phyloP scores from a whole-genome alignment of 345 rosid genomes.

The Excoecaria cochinchinensis region DNA sequence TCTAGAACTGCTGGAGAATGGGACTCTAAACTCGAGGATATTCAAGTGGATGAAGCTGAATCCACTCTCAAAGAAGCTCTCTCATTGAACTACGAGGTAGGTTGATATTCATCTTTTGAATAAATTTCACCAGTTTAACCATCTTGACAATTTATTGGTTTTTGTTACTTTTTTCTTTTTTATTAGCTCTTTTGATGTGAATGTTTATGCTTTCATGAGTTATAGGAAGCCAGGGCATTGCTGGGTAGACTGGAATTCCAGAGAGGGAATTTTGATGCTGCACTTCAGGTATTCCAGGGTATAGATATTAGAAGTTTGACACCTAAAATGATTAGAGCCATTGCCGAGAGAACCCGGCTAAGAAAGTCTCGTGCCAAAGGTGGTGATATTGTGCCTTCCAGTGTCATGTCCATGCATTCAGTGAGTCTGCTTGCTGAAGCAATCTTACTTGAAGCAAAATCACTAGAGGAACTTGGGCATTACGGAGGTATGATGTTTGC shows the following conservation, averaged over 20 bases:
- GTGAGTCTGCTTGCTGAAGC: conserved; percentile 89
- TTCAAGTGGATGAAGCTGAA: conserved; percentile 91
- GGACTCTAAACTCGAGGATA: conserved; percentile 76
- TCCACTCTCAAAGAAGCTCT: conserved; percentile 95
- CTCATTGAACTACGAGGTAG: conserved; percentile 92
- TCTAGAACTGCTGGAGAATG: conserved; percentile 71
- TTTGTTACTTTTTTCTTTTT: background rate
- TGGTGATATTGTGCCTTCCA: conserved; percentile 42
- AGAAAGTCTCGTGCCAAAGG: conserved; percentile 54
- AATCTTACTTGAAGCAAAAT: conserved; percentile 80
- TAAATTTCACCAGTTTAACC: background rate
- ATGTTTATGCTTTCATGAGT: conserved; percentile 15
- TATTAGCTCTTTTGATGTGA: background rate
- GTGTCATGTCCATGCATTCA: conserved; percentile 84
- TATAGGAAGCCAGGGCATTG: conserved; percentile 96
- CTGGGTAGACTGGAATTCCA: conserved; percentile 90
- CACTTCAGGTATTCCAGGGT: conserved; percentile 92
- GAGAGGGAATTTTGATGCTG: conserved; percentile 89
- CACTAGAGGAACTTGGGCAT: conserved; percentile 66
- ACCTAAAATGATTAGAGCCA: conserved; percentile 69
- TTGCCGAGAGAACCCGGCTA: conserved; percentile 55
- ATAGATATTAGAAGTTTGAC: conserved; percentile 66
- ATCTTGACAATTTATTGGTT: background rate
- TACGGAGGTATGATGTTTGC: conserved; percentile 46
- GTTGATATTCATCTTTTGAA: conserved; percentile 8